A percentile compares a stretch with the other conserved stretches of the same genome.
Evolutionary conservation across 306 rosid species (phyloP).

Genomic region (Medicago lupulina): DNA sequence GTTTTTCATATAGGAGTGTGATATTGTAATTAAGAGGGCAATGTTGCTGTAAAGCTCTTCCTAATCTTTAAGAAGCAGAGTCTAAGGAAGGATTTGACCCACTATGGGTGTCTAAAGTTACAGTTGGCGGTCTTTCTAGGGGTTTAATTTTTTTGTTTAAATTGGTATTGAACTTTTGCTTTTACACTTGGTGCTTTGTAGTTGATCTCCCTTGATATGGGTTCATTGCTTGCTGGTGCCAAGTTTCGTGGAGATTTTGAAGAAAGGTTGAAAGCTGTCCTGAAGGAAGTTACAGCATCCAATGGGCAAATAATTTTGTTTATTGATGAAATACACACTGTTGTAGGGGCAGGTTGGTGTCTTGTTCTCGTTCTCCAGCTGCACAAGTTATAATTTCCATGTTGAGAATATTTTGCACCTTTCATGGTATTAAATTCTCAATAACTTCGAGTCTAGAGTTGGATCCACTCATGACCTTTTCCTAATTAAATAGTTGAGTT

Average conservation of each 20-base stretch:
- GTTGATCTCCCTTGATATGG: constrained; percentile 97
- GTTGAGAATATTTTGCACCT: constrained; percentile 6
- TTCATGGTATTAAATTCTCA: constrained; percentile 2
- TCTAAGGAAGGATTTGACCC: constrained; percentile 15
- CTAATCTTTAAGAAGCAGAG: neutral
- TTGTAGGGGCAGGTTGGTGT: constrained; percentile 95
- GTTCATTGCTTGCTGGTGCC: constrained; percentile 96
- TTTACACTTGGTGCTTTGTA: constrained; percentile 44
- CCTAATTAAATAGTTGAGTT: neutral
- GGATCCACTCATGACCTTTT: constrained; percentile 12
- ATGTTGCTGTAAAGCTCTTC: constrained; percentile 12
- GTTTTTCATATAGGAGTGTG: constrained; percentile 15
- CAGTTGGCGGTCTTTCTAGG: constrained; percentile 4
- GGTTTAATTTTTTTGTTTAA: constrained; percentile 11
- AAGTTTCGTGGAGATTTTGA: constrained; percentile 96
- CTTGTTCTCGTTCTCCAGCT: constrained; percentile 5
- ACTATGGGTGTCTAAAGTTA: neutral
- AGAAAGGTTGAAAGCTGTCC: constrained; percentile 95
- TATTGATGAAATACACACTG: constrained; percentile 98
- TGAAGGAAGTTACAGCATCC: constrained; percentile 92
- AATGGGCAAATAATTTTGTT: constrained; percentile 93
- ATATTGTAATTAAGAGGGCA: constrained; percentile 6
- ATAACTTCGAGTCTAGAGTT: neutral
- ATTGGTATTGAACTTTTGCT: constrained; percentile 11
- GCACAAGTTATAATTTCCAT: constrained; percentile 8